These are phyloP conservation scores for Hemileccinum rubropunctum DNA, from an alignment of 768 basidiomycete genomes.

Conservation along the genomic window DNA sequence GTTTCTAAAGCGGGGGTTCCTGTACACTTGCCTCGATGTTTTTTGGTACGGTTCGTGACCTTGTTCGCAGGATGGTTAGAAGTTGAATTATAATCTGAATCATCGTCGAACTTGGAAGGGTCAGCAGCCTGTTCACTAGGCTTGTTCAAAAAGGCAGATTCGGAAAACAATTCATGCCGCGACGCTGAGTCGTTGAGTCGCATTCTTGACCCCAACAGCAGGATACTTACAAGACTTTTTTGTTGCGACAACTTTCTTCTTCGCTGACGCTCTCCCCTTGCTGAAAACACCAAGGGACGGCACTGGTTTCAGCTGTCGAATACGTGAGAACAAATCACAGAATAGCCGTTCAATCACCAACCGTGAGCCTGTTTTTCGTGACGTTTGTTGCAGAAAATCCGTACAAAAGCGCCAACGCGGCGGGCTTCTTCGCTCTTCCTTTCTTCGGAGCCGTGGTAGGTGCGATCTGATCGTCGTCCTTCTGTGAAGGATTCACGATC, in stretches of 20 bases:
- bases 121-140: slow-evolving; percentile 9
- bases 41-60: slow-evolving; percentile 6
- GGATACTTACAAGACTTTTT: slow-evolving; percentile 15
- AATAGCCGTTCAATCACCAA: slow-evolving; percentile 7
- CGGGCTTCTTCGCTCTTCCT: slow-evolving; percentile 20
- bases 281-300: slow-evolving; percentile 34
- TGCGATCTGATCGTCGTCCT: slow-evolving; percentile 6
- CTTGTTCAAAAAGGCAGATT: slow-evolving; percentile 43
- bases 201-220: background rate
- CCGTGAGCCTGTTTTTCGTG: slow-evolving; percentile 36
- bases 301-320: slow-evolving; percentile 28
- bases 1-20: background rate
- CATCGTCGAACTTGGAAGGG: slow-evolving; percentile 4
- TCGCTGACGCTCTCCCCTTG: slow-evolving; percentile 36
- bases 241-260: slow-evolving; percentile 15
- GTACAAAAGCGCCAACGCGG: slow-evolving; percentile 36
- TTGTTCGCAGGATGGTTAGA: slow-evolving; percentile 16
- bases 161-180: slow-evolving; percentile 40
- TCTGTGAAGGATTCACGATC: slow-evolving; percentile 38
- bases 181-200: slow-evolving; percentile 12
- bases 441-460: slow-evolving; percentile 6
- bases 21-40: background rate
- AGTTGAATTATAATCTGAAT: slow-evolving; percentile 6
- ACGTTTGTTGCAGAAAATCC: slow-evolving; percentile 38
- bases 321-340: background rate